Conservation (phyloP, 331 rosid species). For the Spiraea crenata region DNA sequence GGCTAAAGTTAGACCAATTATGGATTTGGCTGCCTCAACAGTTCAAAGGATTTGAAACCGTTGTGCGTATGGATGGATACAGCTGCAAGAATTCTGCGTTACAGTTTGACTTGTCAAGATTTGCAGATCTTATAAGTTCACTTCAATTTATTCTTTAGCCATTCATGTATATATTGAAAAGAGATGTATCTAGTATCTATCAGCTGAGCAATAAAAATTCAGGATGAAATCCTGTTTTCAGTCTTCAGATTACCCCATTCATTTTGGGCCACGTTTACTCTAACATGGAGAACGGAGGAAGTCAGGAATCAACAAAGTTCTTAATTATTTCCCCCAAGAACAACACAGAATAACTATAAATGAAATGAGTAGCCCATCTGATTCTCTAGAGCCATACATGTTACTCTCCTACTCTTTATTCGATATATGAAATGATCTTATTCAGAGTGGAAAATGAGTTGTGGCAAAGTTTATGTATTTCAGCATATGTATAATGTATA, state of each 20-base stretch:
- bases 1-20: slow-evolving; percentile 52
- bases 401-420: too few species aligned
- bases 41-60: slow-evolving; percentile 67
- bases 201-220: background rate
- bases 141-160: background rate
- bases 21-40: slow-evolving; percentile 61
- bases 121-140: background rate
- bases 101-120: slow-evolving; percentile 37
- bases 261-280: too few species aligned
- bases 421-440: too few species aligned
- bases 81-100: slow-evolving; percentile 53
- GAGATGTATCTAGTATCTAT: slow-evolving; percentile 4
- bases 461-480: slow-evolving; percentile 1
- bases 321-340: too few species aligned
- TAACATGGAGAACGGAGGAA: too few species aligned
- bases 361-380: too few species aligned
- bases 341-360: too few species aligned
- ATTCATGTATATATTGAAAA: background rate
- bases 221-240: background rate
- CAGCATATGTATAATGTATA: too few species aligned
- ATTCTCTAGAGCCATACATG: too few species aligned
- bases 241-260: too few species aligned
- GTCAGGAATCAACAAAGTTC: too few species aligned
- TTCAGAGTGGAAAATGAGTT: too few species aligned
- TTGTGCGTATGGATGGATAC: slow-evolving; percentile 80